Percentiles rank a stretch among this genome's conserved stretches.
phyloP scores from a whole-genome alignment of 306 rosid genomes.

The Prunus salicina region DNA sequence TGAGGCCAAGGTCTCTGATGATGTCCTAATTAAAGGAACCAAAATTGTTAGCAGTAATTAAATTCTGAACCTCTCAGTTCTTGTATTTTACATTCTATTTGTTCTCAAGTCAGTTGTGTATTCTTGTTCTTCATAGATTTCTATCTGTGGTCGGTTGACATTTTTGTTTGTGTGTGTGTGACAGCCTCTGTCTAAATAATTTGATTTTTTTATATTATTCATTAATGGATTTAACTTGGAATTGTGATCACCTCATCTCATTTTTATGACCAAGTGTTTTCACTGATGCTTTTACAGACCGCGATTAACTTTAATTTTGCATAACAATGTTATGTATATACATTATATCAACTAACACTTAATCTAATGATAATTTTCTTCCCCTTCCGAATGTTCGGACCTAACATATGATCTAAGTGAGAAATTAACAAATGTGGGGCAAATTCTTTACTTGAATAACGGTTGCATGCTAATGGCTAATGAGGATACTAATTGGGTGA shows the following conservation, averaged over 20 bases:
- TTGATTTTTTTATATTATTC: neutral
- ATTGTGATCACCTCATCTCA: neutral
- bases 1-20: conserved; percentile 27
- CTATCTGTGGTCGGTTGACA: neutral
- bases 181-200: neutral
- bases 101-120: neutral
- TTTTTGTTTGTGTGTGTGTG: neutral
- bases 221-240: neutral
- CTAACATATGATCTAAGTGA: too few species aligned
- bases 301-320: too few species aligned
- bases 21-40: conserved; percentile 9
- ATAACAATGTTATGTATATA: too few species aligned
- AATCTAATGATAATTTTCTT: too few species aligned
- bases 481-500: too few species aligned
- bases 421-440: too few species aligned
- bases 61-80: neutral
- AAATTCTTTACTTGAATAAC: too few species aligned
- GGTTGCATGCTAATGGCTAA: too few species aligned
- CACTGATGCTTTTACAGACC: too few species aligned
- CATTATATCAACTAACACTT: too few species aligned
- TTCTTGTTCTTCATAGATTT: conserved; percentile 6
- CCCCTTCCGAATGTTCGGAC: too few species aligned
- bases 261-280: too few species aligned
- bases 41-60: neutral
- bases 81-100: neutral